Evolutionary conservation across 148 eudicot genomes (phyloP), one percentile per base, ranked within the genome.

Genomic region (Fagopyrum tataricum): DNA sequence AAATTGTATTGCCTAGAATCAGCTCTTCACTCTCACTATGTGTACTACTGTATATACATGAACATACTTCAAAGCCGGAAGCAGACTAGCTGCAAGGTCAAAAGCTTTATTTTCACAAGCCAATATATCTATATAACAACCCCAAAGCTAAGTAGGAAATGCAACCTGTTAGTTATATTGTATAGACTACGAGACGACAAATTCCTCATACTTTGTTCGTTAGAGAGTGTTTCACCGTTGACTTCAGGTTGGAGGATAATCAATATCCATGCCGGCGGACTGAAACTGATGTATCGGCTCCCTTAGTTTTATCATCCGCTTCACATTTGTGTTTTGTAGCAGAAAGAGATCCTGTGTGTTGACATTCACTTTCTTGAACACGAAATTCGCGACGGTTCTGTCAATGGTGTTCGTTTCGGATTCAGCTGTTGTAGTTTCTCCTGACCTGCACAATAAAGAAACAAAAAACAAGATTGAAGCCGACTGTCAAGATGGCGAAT

Each of bases 311-410:
- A n/a, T 20, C 81, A 44, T 18, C 58, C 20, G 73, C 20, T 62
- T 51, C 76, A 18, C 77, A 74, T 17, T 14, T 31, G 15, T 75
- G 78, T 75, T 79, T 48, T 71, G 62, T 68, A 7, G 81, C 70
- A 39, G 84, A 75, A 10, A 58, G 62, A 41, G 77, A 40, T 86
- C 81, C 18, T 72, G 67, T 18, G 69, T 53, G 62, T 74, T 58
- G 13, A 46, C 74, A 58, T 85, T 78, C 39, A 75, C 79, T 78
- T 84, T 85, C 21, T 71, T 71, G 79, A 89, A 92, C 89, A 92
- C 80, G 47, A 92, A 87, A 76, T 81, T 81, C n/a, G 97, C 95
- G 42, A 92, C 86, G n/a, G 91, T 83, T 77, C 97, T 81, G 80
- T 92, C 97, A 17, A 92, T 79, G 21, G 82, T 70, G 58, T 92